Conservation (phyloP, 2,329 filamentous ascomycete species). For the Fusarium sp. region DNA sequence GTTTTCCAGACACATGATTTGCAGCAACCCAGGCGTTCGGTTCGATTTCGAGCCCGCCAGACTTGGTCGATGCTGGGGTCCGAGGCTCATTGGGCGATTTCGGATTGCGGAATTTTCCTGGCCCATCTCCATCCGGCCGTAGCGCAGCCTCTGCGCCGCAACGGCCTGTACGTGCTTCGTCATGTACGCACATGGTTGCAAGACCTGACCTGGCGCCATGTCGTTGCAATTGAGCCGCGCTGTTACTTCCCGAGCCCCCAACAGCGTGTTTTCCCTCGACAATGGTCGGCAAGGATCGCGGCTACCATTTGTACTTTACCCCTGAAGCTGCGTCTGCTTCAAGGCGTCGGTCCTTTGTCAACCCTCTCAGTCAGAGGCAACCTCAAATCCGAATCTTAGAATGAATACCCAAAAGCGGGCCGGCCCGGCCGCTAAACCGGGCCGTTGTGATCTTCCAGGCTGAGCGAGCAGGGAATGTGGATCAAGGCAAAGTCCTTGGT, state of each 20-base stretch:
- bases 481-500: conserved; percentile 11
- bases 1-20: conserved; percentile 49
- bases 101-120: conserved; percentile 26
- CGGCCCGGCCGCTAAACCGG: conserved; percentile 43
- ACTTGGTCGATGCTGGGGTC: conserved; percentile 21
- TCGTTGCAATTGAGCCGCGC: conserved; percentile 27
- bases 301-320: background rate
- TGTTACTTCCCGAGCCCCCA: conserved; percentile 2
- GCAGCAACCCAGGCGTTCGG: conserved; percentile 45
- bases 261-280: background rate
- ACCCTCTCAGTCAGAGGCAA: conserved; percentile 6
- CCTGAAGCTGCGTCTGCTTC: background rate
- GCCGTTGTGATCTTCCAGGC: conserved; percentile 39
- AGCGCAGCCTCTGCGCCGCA: conserved; percentile 20
- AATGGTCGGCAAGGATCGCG: background rate
- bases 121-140: conserved; percentile 30
- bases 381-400: conserved; percentile 16
- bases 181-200: conserved; percentile 12
- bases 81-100: conserved; percentile 33
- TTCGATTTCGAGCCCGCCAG: conserved; percentile 36
- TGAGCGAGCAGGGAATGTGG: conserved; percentile 22
- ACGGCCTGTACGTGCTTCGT: conserved; percentile 19
- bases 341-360: conserved; percentile 8
- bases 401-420: conserved; percentile 39
- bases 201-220: conserved; percentile 12